Percentiles rank a stretch among this genome's conserved stretches.
Conservation (phyloP, 495 filamentous ascomycete genomes). For the Aspergillus funiculosus region DNA sequence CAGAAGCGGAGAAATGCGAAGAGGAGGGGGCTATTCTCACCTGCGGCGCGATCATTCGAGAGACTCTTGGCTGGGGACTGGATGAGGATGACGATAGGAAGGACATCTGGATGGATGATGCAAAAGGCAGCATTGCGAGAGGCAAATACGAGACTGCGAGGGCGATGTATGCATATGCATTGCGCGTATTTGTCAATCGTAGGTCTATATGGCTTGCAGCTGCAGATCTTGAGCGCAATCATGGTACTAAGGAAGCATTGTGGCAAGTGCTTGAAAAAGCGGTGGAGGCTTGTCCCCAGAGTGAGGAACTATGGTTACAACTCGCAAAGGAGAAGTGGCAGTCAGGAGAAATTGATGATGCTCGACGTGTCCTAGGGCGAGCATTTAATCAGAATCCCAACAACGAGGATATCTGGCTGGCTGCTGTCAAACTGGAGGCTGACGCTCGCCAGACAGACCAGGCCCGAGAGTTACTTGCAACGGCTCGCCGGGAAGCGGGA, state of each 20-base stretch:
- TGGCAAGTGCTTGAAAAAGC: slow-evolving; percentile 86
- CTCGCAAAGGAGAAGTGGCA: slow-evolving; percentile 92
- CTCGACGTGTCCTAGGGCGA: slow-evolving; percentile 70
- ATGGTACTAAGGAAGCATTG: slow-evolving; percentile 77
- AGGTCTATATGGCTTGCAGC: slow-evolving; percentile 82
- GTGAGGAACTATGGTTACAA: slow-evolving; percentile 92
- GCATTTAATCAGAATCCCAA: slow-evolving; percentile 91
- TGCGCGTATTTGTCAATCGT: slow-evolving; percentile 79
- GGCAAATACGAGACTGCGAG: slow-evolving; percentile 84
- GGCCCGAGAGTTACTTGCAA: slow-evolving; percentile 71
- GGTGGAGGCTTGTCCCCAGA: slow-evolving; percentile 83
- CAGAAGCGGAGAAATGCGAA: slow-evolving; percentile 91
- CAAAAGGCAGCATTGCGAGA: slow-evolving; percentile 66
- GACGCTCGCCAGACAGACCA: slow-evolving; percentile 74
- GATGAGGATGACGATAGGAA: slow-evolving; percentile 97
- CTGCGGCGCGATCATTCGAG: slow-evolving; percentile 78
- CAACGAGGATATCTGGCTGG: slow-evolving; percentile 96
- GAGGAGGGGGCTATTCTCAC: slow-evolving; percentile 84
- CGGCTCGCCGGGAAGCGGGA: slow-evolving; percentile 76
- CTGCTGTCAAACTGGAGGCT: slow-evolving; percentile 90
- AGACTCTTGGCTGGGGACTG: slow-evolving; percentile 87
- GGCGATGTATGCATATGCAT: slow-evolving; percentile 86
- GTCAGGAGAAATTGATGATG: slow-evolving; percentile 75
- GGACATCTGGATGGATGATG: slow-evolving; percentile 92
- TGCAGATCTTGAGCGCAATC: slow-evolving; percentile 83